A percentile compares a stretch with the other conserved stretches of the same genome.
phyloP scores from a whole-genome alignment of 352 stramenopile species.

The Phytophthora lateralis region DNA sequence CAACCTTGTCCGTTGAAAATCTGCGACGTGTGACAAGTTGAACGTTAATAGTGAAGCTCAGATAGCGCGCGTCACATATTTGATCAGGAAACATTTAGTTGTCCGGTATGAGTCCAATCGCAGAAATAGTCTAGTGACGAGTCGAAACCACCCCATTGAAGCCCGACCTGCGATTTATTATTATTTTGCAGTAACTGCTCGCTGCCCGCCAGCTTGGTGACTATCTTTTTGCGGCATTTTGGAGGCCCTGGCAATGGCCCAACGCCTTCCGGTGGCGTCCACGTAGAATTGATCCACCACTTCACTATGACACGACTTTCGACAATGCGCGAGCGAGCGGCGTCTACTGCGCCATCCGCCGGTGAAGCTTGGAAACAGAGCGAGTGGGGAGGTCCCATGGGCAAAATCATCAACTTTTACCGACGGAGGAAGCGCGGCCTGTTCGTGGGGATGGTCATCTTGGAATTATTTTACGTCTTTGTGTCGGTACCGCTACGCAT shows the following conservation, averaged over 20 bases:
- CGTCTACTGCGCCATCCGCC: conserved; percentile 1
- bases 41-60: not conserved
- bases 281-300: conserved; percentile 1
- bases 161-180: not conserved
- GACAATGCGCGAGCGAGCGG: conserved; percentile 10
- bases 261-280: conserved; percentile 1
- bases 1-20: not conserved
- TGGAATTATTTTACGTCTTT: conserved; percentile 57
- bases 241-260: conserved; percentile 11
- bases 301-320: conserved; percentile 13
- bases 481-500: conserved; percentile 66
- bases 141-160: not conserved
- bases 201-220: not conserved
- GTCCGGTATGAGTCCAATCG: not conserved
- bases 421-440: conserved; percentile 20
- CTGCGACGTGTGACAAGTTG: not conserved
- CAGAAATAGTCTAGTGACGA: not conserved
- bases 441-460: conserved; percentile 35
- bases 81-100: not conserved
- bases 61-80: not conserved
- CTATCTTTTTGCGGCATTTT: conserved; percentile 5
- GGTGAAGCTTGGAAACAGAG: conserved; percentile 4
- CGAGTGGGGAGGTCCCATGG: not conserved
- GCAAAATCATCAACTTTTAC: conserved; percentile 21
- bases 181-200: conserved; percentile 1